phyloP scores from a whole-genome alignment of 2,329 filamentous ascomycete species.

The Cladosporium sp. region DNA sequence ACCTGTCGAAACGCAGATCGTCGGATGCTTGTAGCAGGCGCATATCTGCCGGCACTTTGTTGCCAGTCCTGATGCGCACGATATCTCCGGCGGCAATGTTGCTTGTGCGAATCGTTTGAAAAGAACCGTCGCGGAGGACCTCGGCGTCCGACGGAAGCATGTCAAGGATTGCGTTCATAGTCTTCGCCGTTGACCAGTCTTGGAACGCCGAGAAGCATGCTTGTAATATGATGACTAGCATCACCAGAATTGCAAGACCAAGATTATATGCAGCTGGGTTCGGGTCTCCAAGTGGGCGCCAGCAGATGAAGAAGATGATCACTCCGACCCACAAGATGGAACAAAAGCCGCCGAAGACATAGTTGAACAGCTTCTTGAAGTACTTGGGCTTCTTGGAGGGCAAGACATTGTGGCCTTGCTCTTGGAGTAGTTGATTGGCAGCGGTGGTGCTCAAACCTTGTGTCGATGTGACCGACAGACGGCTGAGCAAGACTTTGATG shows the following conservation, averaged over 20 bases:
- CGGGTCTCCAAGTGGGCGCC: constrained; percentile 44
- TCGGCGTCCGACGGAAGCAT: constrained; percentile 43
- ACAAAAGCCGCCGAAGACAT: constrained; percentile 48
- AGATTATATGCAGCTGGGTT: constrained; percentile 41
- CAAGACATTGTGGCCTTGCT: constrained; percentile 42
- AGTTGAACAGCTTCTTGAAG: constrained; percentile 38
- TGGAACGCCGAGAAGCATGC: constrained; percentile 46
- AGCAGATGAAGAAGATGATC: constrained; percentile 48
- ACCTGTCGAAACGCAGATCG: constrained; percentile 41
- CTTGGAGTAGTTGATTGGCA: constrained; percentile 34
- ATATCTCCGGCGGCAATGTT: constrained; percentile 41
- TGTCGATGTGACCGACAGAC: not conserved
- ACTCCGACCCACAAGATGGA: constrained; percentile 46
- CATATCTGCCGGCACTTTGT: constrained; percentile 43
- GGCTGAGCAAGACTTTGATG: not conserved
- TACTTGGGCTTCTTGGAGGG: constrained; percentile 43
- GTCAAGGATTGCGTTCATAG: constrained; percentile 47
- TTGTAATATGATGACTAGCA: constrained; percentile 47
- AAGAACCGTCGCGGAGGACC: constrained; percentile 31
- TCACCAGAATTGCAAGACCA: constrained; percentile 43
- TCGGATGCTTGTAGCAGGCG: constrained; percentile 40
- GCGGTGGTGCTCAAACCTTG: constrained; percentile 35
- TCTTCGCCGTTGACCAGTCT: constrained; percentile 46
- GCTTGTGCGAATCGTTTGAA: constrained; percentile 30
- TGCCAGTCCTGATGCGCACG: constrained; percentile 37